These are phyloP conservation scores for Murraya koenigii DNA, from an alignment of 345 rosid genomes.

Conservation along the genomic window DNA sequence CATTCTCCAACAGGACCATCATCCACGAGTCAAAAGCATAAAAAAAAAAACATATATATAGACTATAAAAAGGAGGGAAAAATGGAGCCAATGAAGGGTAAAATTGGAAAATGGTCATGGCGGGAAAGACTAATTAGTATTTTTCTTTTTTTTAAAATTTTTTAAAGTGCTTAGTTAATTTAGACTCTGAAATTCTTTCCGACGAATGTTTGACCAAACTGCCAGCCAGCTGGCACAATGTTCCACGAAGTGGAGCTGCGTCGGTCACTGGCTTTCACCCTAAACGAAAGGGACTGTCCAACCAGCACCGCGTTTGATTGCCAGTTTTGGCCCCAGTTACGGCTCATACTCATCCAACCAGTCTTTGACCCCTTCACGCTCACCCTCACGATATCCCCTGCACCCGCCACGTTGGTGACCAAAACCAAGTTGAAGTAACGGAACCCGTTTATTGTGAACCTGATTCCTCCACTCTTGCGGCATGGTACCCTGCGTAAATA, in stretches of 20 bases:
- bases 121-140: conserved; percentile 12
- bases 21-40: conserved; percentile 4
- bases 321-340: conserved; percentile 65
- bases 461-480: conserved; percentile 48
- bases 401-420: conserved; percentile 52
- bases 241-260: conserved; percentile 50
- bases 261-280: conserved; percentile 45
- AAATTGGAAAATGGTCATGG: conserved; percentile 8
- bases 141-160: background rate
- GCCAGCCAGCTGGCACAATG: conserved; percentile 47
- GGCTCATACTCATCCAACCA: conserved; percentile 50
- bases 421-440: conserved; percentile 55
- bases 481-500: conserved; percentile 37
- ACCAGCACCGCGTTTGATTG: conserved; percentile 49
- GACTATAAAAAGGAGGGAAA: background rate
- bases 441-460: conserved; percentile 57
- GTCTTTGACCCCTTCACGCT: conserved; percentile 47
- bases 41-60: background rate
- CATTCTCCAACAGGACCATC: conserved; percentile 1
- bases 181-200: conserved; percentile 55
- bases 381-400: conserved; percentile 48
- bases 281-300: conserved; percentile 51
- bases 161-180: background rate
- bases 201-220: conserved; percentile 55
- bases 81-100: background rate